Conservation (phyloP, 345 rosid species). For the Dipteronia sinensis region DNA sequence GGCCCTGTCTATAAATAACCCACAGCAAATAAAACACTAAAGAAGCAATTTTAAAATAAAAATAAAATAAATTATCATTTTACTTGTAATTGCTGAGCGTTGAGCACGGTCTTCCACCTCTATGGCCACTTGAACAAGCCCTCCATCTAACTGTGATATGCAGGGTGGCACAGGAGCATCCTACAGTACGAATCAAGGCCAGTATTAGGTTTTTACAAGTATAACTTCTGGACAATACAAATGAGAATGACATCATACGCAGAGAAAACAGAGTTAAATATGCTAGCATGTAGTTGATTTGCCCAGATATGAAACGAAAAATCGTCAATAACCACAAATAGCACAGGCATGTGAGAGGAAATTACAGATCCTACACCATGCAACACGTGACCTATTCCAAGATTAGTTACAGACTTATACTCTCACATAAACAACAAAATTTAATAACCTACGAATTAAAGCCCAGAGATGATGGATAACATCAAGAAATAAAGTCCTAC, state of each 20-base stretch:
- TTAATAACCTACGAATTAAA: background rate
- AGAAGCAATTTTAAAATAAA: background rate
- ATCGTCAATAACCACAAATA: background rate
- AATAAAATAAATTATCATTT: constrained; percentile 8
- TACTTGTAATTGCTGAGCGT: constrained; percentile 92
- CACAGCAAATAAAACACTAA: background rate
- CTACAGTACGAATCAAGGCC: constrained; percentile 28
- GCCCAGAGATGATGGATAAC: background rate
- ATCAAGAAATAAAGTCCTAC: constrained; percentile 28
- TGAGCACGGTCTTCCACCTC: constrained; percentile 97
- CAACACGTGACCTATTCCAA: background rate
- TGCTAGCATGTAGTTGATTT: background rate
- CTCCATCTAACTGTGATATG: constrained; percentile 86
- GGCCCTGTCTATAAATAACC: background rate
- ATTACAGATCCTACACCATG: background rate
- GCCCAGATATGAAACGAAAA: background rate
- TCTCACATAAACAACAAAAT: background rate
- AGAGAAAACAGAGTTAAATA: background rate
- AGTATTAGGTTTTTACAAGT: background rate
- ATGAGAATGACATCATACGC: background rate
- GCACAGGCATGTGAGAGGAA: background rate
- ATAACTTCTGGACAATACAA: background rate
- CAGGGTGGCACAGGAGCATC: constrained; percentile 98
- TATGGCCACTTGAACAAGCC: constrained; percentile 93
- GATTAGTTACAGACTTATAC: background rate